These are phyloP conservation scores for Parasarocladium wereldwijsianum DNA, from an alignment of 2,329 filamentous ascomycete species.

Conservation along the genomic window DNA sequence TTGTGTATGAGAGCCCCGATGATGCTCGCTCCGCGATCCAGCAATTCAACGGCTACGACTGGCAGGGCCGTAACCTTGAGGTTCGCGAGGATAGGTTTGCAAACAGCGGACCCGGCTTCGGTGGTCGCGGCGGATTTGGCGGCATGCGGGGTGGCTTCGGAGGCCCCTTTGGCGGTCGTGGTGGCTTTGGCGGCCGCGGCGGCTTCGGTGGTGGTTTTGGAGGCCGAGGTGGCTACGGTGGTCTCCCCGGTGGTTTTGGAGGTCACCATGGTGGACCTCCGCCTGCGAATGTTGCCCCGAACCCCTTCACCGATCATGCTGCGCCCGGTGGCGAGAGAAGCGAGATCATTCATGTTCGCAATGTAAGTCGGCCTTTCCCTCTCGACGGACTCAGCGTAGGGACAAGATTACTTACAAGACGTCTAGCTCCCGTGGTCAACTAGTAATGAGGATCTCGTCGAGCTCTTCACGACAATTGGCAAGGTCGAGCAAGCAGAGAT, in stretches of 20 bases:
- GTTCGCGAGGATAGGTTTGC: slow-evolving; percentile 95
- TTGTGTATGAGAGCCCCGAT: slow-evolving; percentile 88
- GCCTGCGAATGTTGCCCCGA: slow-evolving; percentile 44
- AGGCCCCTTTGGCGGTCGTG: slow-evolving; percentile 35
- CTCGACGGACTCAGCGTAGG: not conserved
- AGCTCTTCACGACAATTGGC: slow-evolving; percentile 94
- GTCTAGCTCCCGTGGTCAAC: slow-evolving; percentile 93
- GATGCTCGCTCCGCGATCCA: slow-evolving; percentile 92
- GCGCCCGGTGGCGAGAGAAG: slow-evolving; percentile 73
- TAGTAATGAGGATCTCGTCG: slow-evolving; percentile 92
- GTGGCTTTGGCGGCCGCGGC: slow-evolving; percentile 37
- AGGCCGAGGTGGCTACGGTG: slow-evolving; percentile 27
- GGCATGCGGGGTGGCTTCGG: slow-evolving; percentile 45
- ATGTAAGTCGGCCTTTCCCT: slow-evolving; percentile 47
- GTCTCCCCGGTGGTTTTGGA: slow-evolving; percentile 23
- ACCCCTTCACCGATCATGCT: slow-evolving; percentile 88
- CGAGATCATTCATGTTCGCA: slow-evolving; percentile 86
- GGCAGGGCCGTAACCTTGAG: slow-evolving; percentile 86
- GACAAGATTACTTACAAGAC: not conserved
- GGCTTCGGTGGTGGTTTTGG: slow-evolving; percentile 40
- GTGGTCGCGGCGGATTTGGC: slow-evolving; percentile 44
- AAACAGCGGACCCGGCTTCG: slow-evolving; percentile 42
- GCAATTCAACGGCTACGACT: slow-evolving; percentile 97
- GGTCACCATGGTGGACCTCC: slow-evolving; percentile 32
- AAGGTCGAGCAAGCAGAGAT: slow-evolving; percentile 99